These are phyloP conservation scores for Candida glaebosa DNA, from an alignment of 805 yeast genomes.

Conservation along the genomic window DNA sequence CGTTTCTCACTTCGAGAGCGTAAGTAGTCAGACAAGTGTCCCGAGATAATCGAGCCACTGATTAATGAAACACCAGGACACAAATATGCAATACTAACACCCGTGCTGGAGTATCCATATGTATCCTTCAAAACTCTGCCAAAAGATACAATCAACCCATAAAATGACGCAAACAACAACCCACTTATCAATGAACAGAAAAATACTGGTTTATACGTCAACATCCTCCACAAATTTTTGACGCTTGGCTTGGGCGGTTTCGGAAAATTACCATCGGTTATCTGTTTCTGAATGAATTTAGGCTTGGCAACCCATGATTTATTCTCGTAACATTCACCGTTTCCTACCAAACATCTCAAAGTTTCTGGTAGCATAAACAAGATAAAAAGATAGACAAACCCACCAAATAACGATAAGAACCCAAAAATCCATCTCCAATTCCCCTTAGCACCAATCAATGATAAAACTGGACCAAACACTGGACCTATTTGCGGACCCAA, in stretches of 20 bases:
- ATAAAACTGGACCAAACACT: constrained; percentile 32
- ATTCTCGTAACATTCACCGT: constrained; percentile 21
- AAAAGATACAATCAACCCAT: constrained; percentile 50
- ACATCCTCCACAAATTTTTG: constrained; percentile 30
- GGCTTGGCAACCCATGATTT: constrained; percentile 27
- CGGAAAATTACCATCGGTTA: constrained; percentile 29
- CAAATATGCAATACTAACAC: constrained; percentile 44
- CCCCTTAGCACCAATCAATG: constrained; percentile 22
- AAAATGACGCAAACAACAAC: constrained; percentile 51
- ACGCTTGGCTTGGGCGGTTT: constrained; percentile 46
- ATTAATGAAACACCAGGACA: constrained; percentile 53
- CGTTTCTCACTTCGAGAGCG: constrained; percentile 20
- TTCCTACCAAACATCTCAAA: constrained; percentile 34
- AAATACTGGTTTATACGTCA: constrained; percentile 42
- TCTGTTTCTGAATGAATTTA: constrained; percentile 18
- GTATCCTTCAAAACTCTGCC: constrained; percentile 34
- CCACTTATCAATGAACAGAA: constrained; percentile 47
- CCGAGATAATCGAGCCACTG: constrained; percentile 48
- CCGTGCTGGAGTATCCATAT: constrained; percentile 33
- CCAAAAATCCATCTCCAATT: constrained; percentile 36
- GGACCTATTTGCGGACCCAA: constrained; percentile 40
- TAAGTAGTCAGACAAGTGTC: constrained; percentile 43
- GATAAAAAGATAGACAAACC: constrained; percentile 19
- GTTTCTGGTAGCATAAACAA: constrained; percentile 38
- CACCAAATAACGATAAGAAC: constrained; percentile 26